Evolutionary conservation across 345 rosid species (phyloP).

Genomic region (Citrus glauca): DNA sequence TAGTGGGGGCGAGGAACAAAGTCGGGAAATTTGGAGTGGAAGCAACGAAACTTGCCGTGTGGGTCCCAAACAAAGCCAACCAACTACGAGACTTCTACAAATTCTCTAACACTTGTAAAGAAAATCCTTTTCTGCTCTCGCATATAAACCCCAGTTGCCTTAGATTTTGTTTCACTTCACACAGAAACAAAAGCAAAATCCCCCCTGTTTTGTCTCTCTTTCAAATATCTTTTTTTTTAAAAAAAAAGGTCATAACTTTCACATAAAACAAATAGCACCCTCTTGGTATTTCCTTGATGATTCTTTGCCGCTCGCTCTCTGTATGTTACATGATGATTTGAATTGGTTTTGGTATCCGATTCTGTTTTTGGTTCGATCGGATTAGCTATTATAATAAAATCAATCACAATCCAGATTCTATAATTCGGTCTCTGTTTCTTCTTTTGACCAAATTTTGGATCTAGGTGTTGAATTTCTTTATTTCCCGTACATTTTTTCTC

Average conservation of each 20-base stretch:
- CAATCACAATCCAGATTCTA: constrained; percentile 25
- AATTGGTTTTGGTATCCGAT: constrained; percentile 37
- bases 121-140: constrained; percentile 17
- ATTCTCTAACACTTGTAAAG: constrained; percentile 7
- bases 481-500: not conserved
- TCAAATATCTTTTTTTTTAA: not conserved
- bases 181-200: not conserved
- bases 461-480: constrained; percentile 12
- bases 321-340: constrained; percentile 11
- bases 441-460: constrained; percentile 30
- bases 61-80: constrained; percentile 34
- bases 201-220: constrained; percentile 10
- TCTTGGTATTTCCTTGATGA: not conserved
- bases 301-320: constrained; percentile 32
- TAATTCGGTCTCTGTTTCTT: constrained; percentile 15
- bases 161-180: constrained; percentile 1
- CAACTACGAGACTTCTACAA: constrained; percentile 24
- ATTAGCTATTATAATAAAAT: constrained; percentile 18
- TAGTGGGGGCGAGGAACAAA: not conserved
- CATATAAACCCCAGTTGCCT: constrained; percentile 11
- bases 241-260: not conserved
- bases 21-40: constrained; percentile 29
- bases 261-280: not conserved
- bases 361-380: constrained; percentile 38
- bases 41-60: constrained; percentile 36